Evolutionary conservation across 2,329 filamentous ascomycete species (phyloP).

Genomic region (Ustulina deusta): DNA sequence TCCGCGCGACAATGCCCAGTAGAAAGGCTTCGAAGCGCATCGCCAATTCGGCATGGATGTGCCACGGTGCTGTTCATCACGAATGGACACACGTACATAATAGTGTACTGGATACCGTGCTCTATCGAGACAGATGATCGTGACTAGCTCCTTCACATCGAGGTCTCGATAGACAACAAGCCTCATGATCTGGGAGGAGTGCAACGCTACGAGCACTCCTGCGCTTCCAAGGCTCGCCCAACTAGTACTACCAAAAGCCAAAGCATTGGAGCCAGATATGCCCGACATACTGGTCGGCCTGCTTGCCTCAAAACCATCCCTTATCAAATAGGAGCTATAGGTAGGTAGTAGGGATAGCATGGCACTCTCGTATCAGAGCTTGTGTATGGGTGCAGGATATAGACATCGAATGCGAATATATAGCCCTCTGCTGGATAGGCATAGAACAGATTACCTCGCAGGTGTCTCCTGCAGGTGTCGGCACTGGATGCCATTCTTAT

Average conservation of each 20-base stretch:
- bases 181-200: slow-evolving; percentile 25
- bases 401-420: slow-evolving; percentile 4
- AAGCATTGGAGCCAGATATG: slow-evolving; percentile 20
- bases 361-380: slow-evolving; percentile 10
- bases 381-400: slow-evolving; percentile 16
- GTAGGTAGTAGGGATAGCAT: slow-evolving; percentile 9
- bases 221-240: slow-evolving; percentile 18
- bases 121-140: slow-evolving; percentile 33
- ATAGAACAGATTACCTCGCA: slow-evolving; percentile 30
- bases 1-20: slow-evolving; percentile 43
- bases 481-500: slow-evolving; percentile 29
- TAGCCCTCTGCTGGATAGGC: slow-evolving; percentile 6
- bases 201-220: slow-evolving; percentile 18
- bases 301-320: not conserved
- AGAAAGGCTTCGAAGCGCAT: slow-evolving; percentile 34
- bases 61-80: slow-evolving; percentile 41
- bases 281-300: slow-evolving; percentile 6
- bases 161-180: slow-evolving; percentile 11
- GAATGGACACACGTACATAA: slow-evolving; percentile 34
- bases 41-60: slow-evolving; percentile 37
- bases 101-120: slow-evolving; percentile 19
- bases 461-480: slow-evolving; percentile 36
- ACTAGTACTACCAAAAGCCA: slow-evolving; percentile 11
- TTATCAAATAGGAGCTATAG: slow-evolving; percentile 3
- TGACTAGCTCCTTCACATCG: slow-evolving; percentile 6